Base-by-base conservation (phyloP, 805 yeast genomes). In the Wickerhamomyces hampshirensis region DNA sequence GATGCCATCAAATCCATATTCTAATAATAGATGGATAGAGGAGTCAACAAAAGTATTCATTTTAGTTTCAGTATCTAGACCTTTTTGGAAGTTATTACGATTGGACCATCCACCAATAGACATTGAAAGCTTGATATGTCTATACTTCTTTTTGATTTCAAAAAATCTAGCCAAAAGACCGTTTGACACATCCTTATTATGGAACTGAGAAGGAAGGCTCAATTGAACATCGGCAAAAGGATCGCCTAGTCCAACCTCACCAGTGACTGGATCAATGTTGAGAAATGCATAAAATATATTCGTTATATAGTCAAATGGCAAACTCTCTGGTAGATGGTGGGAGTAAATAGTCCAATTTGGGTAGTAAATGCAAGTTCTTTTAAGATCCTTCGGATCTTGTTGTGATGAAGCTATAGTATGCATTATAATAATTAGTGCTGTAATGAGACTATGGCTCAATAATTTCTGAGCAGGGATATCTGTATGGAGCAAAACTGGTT, bases 91-190 rank as follows among this genome's bases (percentile, higher is more conserved):
- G 10, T 63, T 61, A 0, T 62, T 59, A 13, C 73, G 53, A 44
- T 63, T 68, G 1, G 80, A 66, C 80, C 80, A 77, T 0, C 98
- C 98, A 5, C 98, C 98, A 38, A 91, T 71, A 0, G 96, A 80
- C 71, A 88, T 68, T 4, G 77, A 63, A 0, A 79, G 64, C 42
- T 78, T 76, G 23, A 87, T 52, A 24, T 68, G 53, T 8, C 66
- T 56, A 37, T 62, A 34, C 26, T 52, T 28, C 33, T 45, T 47
- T 49, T 79, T 80, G 44, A 81, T 39, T 38, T 65, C 64, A 35
- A 56, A 62, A 32, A 23, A 80, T 56, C 48, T 71, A 71, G 40
- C 73, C 66, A 31, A 79, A 48, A 41, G 62, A 0, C 91, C 91
- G 18, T 44, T 47, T 5, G 30, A 50, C 40, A 13, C 13, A 15